Base-by-base conservation (phyloP, 306 rosid genomes). In the Acacia crassicarpa region DNA sequence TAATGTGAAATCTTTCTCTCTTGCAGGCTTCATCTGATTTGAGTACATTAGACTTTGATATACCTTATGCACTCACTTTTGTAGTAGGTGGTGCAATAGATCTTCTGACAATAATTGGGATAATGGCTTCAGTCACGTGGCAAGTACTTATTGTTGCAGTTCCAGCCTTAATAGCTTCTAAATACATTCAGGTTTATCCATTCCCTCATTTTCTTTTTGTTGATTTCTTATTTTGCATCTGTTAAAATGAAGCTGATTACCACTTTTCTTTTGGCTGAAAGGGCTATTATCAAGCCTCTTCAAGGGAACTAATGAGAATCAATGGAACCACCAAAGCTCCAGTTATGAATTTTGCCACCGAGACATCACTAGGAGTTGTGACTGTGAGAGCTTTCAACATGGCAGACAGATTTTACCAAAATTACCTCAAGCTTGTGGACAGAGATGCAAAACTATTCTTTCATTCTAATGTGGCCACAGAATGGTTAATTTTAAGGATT, bases 261-360 rank as follows among this genome's bases (percentile, higher is more conserved):
- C 30, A 40, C 5, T 6, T 48, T 6, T 48, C 9, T 67, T 61
- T 8, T 35, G 13, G 27, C 1, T 41, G 6, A 20, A 80, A 92
- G 98, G 84, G 73, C 3, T 94, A 93, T 65, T 93, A 94, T 88
- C 91, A 76, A 88, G 91, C 97, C 73, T 83, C 95, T 23, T 89
- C 93, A 2, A 89, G 92, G 75, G 97, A 94, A 84, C 79, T 93
- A 56, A 85, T 90, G 69, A 85, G 97, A 76, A 92, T 94, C 67
- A 94, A 93, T 82, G 97, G 98, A 86, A 93, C 94, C 49, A 89
- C 97, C n/a, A 94, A 94, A 85, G 97, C 98, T 80, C 98, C 95
- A 25, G 83, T 91, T 22, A 88, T 91, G 91, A 93, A 94, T 78
- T 90, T 82, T 84, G 87, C 92, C 71, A 59, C 93, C 0, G 95